Evolutionary conservation across 306 rosid species (phyloP), one percentile per base, ranked within the genome.

Genomic region (Clitoria ternatea): DNA sequence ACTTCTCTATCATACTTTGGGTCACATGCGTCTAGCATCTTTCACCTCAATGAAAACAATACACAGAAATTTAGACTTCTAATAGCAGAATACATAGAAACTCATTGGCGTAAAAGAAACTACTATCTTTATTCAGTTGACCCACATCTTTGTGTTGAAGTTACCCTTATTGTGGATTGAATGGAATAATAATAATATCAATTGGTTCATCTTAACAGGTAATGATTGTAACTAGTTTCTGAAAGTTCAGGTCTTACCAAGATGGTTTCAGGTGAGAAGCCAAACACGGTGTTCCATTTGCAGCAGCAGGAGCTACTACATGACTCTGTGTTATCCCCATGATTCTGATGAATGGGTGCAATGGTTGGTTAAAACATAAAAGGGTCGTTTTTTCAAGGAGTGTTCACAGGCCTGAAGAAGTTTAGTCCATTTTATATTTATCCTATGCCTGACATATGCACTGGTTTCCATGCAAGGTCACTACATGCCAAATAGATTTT

Each of bases 61-160:
- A 35, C 0, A 26, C 60, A 36, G 9, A 18, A 37, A 19, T 13
- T 72, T 45, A 19, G 32, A 57, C 48, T 44, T 71, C 48, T 23
- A 35, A 56, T 56, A 13, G 27, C 53, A 62, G 47, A 42, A 8
- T 13, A 17, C 7, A 23, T 20, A 57, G 50, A 74, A 74, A n/a
- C n/a, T 32, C 77, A 33, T 68, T 53, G 63, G 56, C 29, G 27
- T 68, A 59, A 79, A 68, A 61, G 75, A 27, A 74, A 69, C 73
- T n/a, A n/a, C n/a, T n/a, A 30, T 56, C 77, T 75, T 74, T 61
- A 22, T 74, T 61, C 72, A 69, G 40, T 79, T 61, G 68, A 29
- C 72, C 61, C 76, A 66, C 70, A 13, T 66, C 66, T 60, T 57
- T 30, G 49, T 48, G 49, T 52, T 66, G 20, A 30, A 47, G 24